Conservation (phyloP, 2,329 filamentous ascomycete species). For the Pseudofabraea citricarpa region DNA sequence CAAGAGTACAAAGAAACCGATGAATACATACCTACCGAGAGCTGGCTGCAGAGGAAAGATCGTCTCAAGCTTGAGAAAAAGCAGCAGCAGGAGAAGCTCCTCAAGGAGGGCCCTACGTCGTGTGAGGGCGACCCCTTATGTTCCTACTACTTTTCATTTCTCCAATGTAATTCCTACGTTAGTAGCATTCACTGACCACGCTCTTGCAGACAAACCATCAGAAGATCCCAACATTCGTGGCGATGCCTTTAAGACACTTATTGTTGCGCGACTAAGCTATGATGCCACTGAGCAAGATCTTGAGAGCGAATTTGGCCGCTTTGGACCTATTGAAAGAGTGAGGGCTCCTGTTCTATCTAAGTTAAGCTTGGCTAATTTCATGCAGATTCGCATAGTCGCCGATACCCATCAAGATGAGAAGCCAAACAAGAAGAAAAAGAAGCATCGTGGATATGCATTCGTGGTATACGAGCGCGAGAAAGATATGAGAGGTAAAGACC, state of each 20-base stretch:
- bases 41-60: conserved; percentile 85
- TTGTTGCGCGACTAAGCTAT: conserved; percentile 86
- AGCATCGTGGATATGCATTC: conserved; percentile 89
- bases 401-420: conserved; percentile 67
- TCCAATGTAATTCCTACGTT: conserved; percentile 16
- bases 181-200: conserved; percentile 15
- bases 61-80: conserved; percentile 79
- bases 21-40: conserved; percentile 77
- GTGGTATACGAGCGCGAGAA: conserved; percentile 96
- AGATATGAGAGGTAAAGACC: conserved; percentile 93
- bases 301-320: conserved; percentile 88
- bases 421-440: conserved; percentile 73
- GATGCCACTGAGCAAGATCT: conserved; percentile 85
- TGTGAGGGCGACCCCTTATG: conserved; percentile 26
- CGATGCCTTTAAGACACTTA: conserved; percentile 91
- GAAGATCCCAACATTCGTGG: conserved; percentile 87
- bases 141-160: conserved; percentile 21
- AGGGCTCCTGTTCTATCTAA: conserved; percentile 22
- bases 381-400: conserved; percentile 79
- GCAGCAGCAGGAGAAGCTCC: conserved; percentile 52
- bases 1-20: conserved; percentile 75
- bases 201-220: conserved; percentile 63
- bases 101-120: conserved; percentile 23
- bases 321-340: conserved; percentile 90
- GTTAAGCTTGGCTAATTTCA: not conserved